Conservation (phyloP, 169 alveolate genomes). For the Plasmodium adleri region DNA sequence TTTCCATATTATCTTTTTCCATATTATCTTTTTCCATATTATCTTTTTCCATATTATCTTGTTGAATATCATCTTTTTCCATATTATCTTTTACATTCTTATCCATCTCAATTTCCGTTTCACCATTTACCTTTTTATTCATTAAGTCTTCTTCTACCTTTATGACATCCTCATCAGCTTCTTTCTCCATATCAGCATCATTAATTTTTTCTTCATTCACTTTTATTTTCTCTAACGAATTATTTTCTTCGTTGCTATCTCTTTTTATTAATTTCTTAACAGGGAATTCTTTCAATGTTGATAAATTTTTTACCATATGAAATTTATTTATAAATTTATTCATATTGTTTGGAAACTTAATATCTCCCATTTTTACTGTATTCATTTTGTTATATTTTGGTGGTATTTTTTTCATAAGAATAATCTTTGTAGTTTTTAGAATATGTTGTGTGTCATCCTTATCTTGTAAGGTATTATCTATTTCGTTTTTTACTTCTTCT, state of each 20-base stretch:
- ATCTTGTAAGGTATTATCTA: not conserved
- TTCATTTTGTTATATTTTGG: not conserved
- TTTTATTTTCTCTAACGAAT: not conserved
- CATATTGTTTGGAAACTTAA: not conserved
- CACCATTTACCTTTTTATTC: too few species aligned
- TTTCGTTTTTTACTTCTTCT: not conserved
- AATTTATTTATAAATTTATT: constrained; percentile 15
- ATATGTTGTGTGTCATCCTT: not conserved
- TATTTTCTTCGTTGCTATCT: not conserved
- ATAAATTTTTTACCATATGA: constrained; percentile 6
- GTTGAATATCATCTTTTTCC: too few species aligned
- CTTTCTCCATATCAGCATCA: not conserved
- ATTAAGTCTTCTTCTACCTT: too few species aligned
- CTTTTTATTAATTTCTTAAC: not conserved
- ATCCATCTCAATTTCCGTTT: too few species aligned
- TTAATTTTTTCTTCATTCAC: not conserved
- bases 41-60: not conserved
- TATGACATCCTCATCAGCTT: not conserved
- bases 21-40: not conserved
- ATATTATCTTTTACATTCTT: too few species aligned
- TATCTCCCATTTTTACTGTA: constrained; percentile 3
- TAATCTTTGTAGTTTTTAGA: too few species aligned
- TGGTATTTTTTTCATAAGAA: too few species aligned
- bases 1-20: too few species aligned
- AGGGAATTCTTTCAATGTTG: constrained; percentile 25